Percentiles rank a stretch among this genome's conserved stretches.
Conservation (phyloP, 2,329 filamentous ascomycete genomes). For the Aspergillus vadensis region DNA sequence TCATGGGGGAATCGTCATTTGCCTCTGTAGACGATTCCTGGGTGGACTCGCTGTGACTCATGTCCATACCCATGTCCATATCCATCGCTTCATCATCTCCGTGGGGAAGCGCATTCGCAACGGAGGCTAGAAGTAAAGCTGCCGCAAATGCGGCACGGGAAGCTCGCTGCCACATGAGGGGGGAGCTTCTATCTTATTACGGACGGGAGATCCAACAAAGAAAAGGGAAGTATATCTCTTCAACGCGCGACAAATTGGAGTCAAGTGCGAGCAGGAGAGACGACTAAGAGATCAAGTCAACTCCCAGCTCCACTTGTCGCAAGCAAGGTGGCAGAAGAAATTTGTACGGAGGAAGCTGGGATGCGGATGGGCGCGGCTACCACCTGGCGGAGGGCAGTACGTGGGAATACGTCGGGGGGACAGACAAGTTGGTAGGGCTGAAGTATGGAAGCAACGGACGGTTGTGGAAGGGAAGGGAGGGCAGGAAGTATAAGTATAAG, state of each 20-base stretch:
- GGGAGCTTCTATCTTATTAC: neutral
- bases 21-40: constrained; percentile 18
- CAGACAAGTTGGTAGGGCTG: constrained; percentile 16
- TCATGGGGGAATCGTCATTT: constrained; percentile 38
- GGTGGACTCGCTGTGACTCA: constrained; percentile 22
- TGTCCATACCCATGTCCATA: constrained; percentile 35
- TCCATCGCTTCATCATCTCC: constrained; percentile 35
- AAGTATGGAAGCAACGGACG: constrained; percentile 15
- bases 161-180: constrained; percentile 29
- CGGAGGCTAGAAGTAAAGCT: constrained; percentile 31
- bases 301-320: neutral
- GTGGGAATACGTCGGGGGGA: neutral
- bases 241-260: neutral
- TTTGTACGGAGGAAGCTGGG: neutral
- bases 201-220: neutral
- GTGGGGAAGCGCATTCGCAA: constrained; percentile 37
- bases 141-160: constrained; percentile 32
- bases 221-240: constrained; percentile 2
- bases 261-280: neutral
- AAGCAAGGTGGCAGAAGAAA: neutral
- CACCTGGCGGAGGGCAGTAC: neutral
- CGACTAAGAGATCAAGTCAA: neutral
- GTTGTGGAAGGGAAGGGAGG: neutral
- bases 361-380: neutral
- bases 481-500: constrained; percentile 7